Percentiles rank a stretch among this genome's conserved stretches.
phyloP scores from a whole-genome alignment of 2,329 filamentous ascomycete genomes.

The Tympanopsis confertula region DNA sequence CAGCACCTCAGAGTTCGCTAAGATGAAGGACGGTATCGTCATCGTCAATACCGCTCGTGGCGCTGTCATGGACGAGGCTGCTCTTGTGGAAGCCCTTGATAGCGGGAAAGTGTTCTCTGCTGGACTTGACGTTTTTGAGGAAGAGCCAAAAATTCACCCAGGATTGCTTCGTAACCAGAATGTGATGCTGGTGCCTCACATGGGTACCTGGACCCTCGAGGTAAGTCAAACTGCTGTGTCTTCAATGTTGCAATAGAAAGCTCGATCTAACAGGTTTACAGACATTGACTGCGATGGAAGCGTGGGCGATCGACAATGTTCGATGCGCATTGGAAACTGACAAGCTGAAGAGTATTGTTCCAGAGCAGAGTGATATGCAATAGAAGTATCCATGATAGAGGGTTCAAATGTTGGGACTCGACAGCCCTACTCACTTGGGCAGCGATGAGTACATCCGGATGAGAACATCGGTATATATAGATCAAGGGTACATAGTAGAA shows the following conservation, averaged over 20 bases:
- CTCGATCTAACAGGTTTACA: constrained; percentile 10
- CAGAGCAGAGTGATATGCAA: constrained; percentile 47
- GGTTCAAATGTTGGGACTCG: too few relatives aligned
- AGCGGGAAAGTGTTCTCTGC: constrained; percentile 57
- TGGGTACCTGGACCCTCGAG: constrained; percentile 74
- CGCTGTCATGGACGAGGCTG: constrained; percentile 70
- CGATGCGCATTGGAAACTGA: constrained; percentile 48
- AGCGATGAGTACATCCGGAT: too few relatives aligned
- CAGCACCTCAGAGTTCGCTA: constrained; percentile 54
- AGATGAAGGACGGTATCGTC: constrained; percentile 69
- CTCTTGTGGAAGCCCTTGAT: constrained; percentile 63
- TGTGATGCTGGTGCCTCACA: constrained; percentile 69
- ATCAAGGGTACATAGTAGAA: too few relatives aligned
- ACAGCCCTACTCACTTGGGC: too few relatives aligned
- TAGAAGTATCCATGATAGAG: too few relatives aligned
- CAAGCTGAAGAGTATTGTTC: constrained; percentile 56
- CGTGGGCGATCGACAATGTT: constrained; percentile 64
- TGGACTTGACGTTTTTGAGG: constrained; percentile 73
- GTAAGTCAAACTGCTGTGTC: constrained; percentile 9
- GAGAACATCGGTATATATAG: too few relatives aligned
- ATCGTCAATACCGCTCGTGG: constrained; percentile 77
- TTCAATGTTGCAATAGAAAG: not conserved
- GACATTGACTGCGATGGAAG: constrained; percentile 58
- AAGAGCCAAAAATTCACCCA: constrained; percentile 67
- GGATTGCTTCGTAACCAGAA: constrained; percentile 59